These are phyloP conservation scores for Saccharomyces hybrid DNA, from an alignment of 1,139 yeast species.

Conservation along the genomic window DNA sequence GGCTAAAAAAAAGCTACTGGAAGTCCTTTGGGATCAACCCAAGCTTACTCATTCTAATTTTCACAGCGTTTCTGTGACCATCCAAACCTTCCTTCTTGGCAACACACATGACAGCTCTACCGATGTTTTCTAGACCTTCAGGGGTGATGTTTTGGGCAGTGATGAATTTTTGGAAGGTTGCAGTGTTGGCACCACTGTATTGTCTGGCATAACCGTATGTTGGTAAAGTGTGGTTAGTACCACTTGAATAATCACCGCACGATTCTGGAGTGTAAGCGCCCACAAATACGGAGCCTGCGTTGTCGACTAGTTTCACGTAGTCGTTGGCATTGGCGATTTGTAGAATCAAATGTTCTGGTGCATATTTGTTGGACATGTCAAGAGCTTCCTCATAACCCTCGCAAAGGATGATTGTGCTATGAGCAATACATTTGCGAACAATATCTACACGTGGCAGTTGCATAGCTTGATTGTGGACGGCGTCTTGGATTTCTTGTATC, in stretches of 20 bases:
- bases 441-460: conserved; percentile 90
- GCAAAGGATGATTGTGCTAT: conserved; percentile 73
- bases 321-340: conserved; percentile 72
- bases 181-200: conserved; percentile 94
- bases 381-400: conserved; percentile 68
- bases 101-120: conserved; percentile 90
- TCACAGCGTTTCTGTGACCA: conserved; percentile 94
- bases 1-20: conserved; percentile 10
- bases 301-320: conserved; percentile 66
- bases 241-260: conserved; percentile 96
- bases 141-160: conserved; percentile 86
- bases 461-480: conserved; percentile 75
- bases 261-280: conserved; percentile 96
- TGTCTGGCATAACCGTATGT: conserved; percentile 97
- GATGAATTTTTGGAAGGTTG: conserved; percentile 89
- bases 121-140: conserved; percentile 78
- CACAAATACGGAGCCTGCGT: conserved; percentile 95
- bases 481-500: conserved; percentile 63
- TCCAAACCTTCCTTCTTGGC: conserved; percentile 97
- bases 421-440: conserved; percentile 83
- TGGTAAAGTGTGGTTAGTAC: conserved; percentile 96
- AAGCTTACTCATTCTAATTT: conserved; percentile 78
- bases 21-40: conserved; percentile 38
- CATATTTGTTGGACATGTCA: conserved; percentile 76
- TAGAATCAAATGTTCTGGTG: conserved; percentile 94